Base-by-base conservation (phyloP, 1,284 basidiomycete genomes). In the Omphalotus olearius region DNA sequence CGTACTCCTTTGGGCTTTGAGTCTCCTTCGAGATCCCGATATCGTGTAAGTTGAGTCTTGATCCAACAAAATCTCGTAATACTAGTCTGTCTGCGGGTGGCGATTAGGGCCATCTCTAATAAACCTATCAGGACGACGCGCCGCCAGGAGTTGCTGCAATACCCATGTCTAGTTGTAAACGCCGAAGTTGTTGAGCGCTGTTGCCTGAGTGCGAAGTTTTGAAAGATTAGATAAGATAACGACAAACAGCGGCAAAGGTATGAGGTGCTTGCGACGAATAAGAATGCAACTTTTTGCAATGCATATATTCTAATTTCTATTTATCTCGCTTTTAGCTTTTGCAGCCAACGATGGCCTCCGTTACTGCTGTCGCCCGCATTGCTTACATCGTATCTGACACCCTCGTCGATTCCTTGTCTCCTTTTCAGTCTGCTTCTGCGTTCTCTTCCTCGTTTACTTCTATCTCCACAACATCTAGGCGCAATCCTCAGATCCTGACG, bases 331-430 rank as follows among this genome's bases (percentile, higher is more conserved):
- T 9, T 13, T 33, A 33, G 30, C 30, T 33, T 3, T 11, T 30
- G 6, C 28, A 51, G 50, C 23, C 4, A 57, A 54, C 50, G 53
- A 73, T 73, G 72, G 59, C 69, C 36, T 59, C 64, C 6, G 52
- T 66, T 4, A 54, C 59, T 52, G 58, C 76, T 2, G 87, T 90
- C 47, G 76, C 83, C 46, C 81, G 85, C 26, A 75, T 91, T 56
- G 85, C 84, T 14, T 83, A 76, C 65, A 69, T 87, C 35, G 72
- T 82, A 25, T 88, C 88, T 9, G 85, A 88, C 63, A 68, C 78
- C 45, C 59, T 90, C 16, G 67, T 91, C 50, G 75, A 86, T 60
- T 76, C 79, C 0, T 73, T 75, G 42, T 73, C 79, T 3, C 60
- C 71, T 5, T 58, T 65, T 16, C 60, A 69, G 6, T 56, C 55